Conservation (phyloP, 306 rosid genomes). For the Corylus americana region DNA sequence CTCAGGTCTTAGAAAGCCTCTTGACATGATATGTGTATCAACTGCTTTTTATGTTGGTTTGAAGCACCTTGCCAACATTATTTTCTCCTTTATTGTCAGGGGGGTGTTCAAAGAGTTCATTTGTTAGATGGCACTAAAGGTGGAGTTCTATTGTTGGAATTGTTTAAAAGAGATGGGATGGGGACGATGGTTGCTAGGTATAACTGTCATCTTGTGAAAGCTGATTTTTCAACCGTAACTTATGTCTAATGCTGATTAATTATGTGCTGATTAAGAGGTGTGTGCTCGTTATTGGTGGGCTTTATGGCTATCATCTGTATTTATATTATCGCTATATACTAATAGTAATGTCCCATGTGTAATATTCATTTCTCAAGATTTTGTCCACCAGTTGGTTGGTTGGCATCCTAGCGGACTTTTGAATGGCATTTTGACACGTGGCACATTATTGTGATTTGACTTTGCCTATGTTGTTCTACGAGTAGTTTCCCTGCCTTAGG, state of each 20-base stretch:
- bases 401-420: conserved; percentile 7
- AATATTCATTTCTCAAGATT: neutral
- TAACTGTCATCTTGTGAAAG: conserved; percentile 8
- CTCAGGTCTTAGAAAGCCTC: conserved; percentile 4
- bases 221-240: neutral
- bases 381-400: neutral
- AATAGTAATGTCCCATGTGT: too few species aligned
- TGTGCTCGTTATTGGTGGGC: neutral
- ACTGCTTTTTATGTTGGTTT: conserved; percentile 33
- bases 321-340: neutral
- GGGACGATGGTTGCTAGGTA: conserved; percentile 99
- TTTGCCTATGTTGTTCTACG: neutral
- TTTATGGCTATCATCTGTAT: neutral
- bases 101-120: conserved; percentile 99
- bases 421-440: neutral
- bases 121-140: conserved; percentile 89
- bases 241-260: neutral
- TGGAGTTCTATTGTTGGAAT: conserved; percentile 90
- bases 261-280: neutral
- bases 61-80: conserved; percentile 33
- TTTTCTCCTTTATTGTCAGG: conserved; percentile 59
- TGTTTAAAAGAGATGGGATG: conserved; percentile 96
- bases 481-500: neutral
- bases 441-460: neutral
- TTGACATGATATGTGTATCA: conserved; percentile 20